phyloP scores from a whole-genome alignment of 2,329 filamentous ascomycete genomes.

The Penicillium sp. region DNA sequence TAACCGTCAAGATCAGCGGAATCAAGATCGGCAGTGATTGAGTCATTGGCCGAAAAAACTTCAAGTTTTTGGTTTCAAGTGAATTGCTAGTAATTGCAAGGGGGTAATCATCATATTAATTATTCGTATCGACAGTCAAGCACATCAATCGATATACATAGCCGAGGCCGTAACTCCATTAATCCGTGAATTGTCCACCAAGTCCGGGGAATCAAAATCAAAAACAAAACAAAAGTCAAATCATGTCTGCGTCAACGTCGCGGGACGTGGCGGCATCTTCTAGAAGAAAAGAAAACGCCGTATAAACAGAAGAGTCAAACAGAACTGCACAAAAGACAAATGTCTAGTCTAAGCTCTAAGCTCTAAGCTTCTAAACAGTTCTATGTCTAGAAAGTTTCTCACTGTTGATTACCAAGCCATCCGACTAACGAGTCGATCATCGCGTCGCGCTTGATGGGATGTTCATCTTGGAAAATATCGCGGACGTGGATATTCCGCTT shows the following conservation, averaged over 20 bases:
- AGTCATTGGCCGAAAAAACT: neutral
- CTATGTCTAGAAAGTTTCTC: neutral
- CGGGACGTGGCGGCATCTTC: constrained; percentile 2
- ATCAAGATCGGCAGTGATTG: neutral
- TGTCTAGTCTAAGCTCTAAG: constrained; percentile 2
- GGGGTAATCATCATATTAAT: neutral
- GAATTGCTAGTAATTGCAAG: too few relatives aligned
- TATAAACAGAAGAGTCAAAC: neutral
- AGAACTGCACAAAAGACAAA: neutral
- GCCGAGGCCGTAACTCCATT: constrained; percentile 10
- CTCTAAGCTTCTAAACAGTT: neutral
- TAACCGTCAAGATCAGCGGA: neutral
- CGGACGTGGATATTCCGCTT: constrained; percentile 15
- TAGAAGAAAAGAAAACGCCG: constrained; percentile 1
- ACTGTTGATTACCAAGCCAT: constrained; percentile 5
- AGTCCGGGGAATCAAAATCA: constrained; percentile 12
- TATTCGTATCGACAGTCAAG: neutral
- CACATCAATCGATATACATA: neutral
- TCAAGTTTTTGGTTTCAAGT: too few relatives aligned
- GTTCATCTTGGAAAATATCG: constrained; percentile 8
- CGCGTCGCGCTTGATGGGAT: constrained; percentile 16
- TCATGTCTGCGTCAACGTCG: constrained; percentile 15
- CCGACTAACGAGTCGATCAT: constrained; percentile 15
- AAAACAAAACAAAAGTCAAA: constrained; percentile 11
- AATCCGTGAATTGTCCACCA: constrained; percentile 2